Conservation (phyloP, 306 rosid species). For the Oxytropis ochrocephala region DNA sequence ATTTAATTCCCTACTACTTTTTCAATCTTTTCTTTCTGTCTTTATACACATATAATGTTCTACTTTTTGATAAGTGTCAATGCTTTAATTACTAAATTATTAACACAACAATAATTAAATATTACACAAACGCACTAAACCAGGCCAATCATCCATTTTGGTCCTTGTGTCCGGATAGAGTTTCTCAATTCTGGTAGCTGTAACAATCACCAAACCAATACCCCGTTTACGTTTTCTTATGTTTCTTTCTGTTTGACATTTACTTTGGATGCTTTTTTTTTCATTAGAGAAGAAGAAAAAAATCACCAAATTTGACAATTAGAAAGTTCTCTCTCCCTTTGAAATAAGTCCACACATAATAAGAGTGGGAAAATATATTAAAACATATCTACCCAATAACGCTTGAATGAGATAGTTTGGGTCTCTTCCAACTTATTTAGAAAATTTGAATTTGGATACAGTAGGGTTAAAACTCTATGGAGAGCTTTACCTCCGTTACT, state of each 20-base stretch:
- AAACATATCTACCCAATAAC: no score
- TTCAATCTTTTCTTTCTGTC: constrained; percentile 1
- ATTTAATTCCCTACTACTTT: constrained; percentile 13
- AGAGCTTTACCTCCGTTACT: no score
- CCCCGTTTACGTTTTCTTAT: background rate
- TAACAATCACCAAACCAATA: constrained; percentile 20
- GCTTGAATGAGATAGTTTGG: no score
- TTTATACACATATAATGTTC: constrained; percentile 3
- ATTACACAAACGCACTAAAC: constrained; percentile 24
- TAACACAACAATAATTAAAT: constrained; percentile 10
- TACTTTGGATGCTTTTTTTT: constrained; percentile 33
- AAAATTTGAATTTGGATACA: no score
- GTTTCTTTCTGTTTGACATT: constrained; percentile 23
- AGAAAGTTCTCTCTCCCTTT: constrained; percentile 32
- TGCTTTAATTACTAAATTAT: constrained; percentile 8
- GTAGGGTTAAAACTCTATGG: no score
- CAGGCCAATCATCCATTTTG: constrained; percentile 23
- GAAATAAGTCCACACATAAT: background rate
- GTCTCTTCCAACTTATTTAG: no score
- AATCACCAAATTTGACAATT: constrained; percentile 14
- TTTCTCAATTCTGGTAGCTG: constrained; percentile 32
- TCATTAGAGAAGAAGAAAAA: background rate
- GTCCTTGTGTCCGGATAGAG: constrained; percentile 29
- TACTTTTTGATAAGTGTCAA: constrained; percentile 27
- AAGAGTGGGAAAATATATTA: background rate